Conservation (phyloP, 2,329 filamentous ascomycete species). For the Hypoxylon sp. region DNA sequence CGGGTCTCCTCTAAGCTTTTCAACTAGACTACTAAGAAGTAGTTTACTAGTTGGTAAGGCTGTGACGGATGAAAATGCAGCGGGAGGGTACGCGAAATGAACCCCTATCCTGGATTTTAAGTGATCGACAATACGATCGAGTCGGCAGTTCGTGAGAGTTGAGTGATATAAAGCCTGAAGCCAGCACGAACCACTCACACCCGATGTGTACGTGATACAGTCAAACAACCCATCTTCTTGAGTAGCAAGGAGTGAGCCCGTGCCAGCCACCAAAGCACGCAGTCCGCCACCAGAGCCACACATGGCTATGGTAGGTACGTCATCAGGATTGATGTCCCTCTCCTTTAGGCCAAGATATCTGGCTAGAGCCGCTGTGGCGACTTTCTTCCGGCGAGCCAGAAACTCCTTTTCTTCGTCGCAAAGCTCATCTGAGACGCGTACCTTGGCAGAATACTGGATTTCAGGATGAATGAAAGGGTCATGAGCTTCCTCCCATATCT, state of each 20-base stretch:
- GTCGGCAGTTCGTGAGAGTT: conserved; percentile 77
- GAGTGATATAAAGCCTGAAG: conserved; percentile 90
- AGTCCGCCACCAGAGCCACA: conserved; percentile 95
- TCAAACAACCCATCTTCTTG: conserved; percentile 92
- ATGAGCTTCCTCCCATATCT: conserved; percentile 93
- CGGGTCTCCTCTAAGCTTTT: conserved; percentile 88
- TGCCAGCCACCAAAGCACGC: conserved; percentile 89
- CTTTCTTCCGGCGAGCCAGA: conserved; percentile 74
- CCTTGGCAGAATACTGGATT: conserved; percentile 83
- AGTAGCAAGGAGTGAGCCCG: conserved; percentile 87
- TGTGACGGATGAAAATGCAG: conserved; percentile 84
- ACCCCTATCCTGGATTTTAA: conserved; percentile 86
- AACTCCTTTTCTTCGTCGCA: conserved; percentile 88
- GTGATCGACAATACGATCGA: conserved; percentile 82
- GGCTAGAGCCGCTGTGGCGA: conserved; percentile 81
- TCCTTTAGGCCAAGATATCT: conserved; percentile 85
- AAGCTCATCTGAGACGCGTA: conserved; percentile 84
- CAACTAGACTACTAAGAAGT: conserved; percentile 87
- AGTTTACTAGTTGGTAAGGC: conserved; percentile 94
- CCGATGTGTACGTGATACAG: conserved; percentile 94
- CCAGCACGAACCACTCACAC: conserved; percentile 97
- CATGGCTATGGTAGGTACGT: conserved; percentile 93
- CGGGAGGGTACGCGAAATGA: conserved; percentile 93
- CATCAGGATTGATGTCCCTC: conserved; percentile 88
- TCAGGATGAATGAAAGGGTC: conserved; percentile 89